Evolutionary conservation across 345 rosid genomes (phyloP), one percentile per base, ranked within the genome.

Genomic region (Melaleuca alternifolia): DNA sequence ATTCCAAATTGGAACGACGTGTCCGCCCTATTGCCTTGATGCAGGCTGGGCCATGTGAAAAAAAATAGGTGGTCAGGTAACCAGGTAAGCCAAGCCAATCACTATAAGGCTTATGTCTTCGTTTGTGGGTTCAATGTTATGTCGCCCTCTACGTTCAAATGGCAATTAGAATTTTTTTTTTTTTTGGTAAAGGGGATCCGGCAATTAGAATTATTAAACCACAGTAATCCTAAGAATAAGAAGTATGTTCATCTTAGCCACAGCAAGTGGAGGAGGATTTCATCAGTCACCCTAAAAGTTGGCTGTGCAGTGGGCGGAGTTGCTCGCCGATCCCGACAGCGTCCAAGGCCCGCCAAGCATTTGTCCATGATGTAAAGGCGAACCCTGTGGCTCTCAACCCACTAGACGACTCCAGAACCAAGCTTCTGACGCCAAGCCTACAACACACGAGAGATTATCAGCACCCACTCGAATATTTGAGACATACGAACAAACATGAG

Each of bases 371-470:
- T 0, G 88, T 10, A 6, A 95, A 61, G 3, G 95, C 95, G 85
- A 93, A 94, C 44, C 98, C 98, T 7, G 92, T 86, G 37, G 75
- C 87, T 86, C 98, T 93, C 87, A 96, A 90, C 13, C 11, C 71
- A 3, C 92, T 94, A 11, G 95, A 92, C 46, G 97, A 91, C 90
- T 95, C 98, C 89, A 95, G 88, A 48, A 94, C 96, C 76, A 93
- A 75, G 92, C 96, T 92, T 86, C 89, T 85, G 54, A 96, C 89
- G 83, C 99, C 98, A 87, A 90, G 92, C 91, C 99, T 94, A 90
- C 88, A 85, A 86, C 76, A 3, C 44, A 7, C 76, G 30, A 15
- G 5, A 28, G 21, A 62, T 62, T 14, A 30, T 62, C 44, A 15
- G 44, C 11, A 62, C 44, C 8, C 21, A 62, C 21, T 30, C 3